These are phyloP conservation scores for Hypomyces perniciosus DNA, from an alignment of 2,329 filamentous ascomycete species.

Conservation along the genomic window DNA sequence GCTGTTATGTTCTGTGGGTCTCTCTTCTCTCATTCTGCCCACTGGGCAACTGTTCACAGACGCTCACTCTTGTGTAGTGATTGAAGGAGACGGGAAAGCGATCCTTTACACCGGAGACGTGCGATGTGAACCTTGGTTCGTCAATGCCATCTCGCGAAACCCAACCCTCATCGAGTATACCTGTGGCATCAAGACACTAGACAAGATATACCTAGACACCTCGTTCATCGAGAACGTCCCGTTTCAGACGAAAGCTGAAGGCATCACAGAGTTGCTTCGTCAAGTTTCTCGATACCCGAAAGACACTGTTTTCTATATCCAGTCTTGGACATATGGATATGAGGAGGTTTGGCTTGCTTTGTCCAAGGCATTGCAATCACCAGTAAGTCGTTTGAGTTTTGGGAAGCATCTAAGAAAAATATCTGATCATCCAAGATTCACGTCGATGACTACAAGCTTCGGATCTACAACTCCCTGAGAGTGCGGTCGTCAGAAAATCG, in stretches of 20 bases:
- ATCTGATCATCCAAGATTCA: conserved; percentile 52
- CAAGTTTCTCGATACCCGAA: conserved; percentile 63
- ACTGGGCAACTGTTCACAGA: not conserved
- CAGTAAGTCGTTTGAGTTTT: conserved; percentile 34
- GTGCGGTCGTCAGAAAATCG: conserved; percentile 35
- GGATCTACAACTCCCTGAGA: conserved; percentile 62
- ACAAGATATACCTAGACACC: conserved; percentile 85
- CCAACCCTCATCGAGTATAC: conserved; percentile 72
- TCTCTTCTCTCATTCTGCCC: not conserved
- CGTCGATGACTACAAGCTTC: conserved; percentile 72
- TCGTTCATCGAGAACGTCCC: conserved; percentile 53
- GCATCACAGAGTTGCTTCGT: conserved; percentile 64
- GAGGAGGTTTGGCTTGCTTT: conserved; percentile 88
- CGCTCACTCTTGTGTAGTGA: conserved; percentile 40
- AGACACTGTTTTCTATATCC: conserved; percentile 75
- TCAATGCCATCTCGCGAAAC: conserved; percentile 64
- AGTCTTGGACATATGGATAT: conserved; percentile 85
- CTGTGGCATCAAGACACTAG: conserved; percentile 57
- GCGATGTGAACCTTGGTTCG: conserved; percentile 80
- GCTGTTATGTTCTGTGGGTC: conserved; percentile 76
- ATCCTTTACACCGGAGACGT: conserved; percentile 88
- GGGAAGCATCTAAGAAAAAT: not conserved
- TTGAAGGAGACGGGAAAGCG: conserved; percentile 66
- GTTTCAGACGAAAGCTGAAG: conserved; percentile 64
- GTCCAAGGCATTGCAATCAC: conserved; percentile 60